Base-by-base conservation (phyloP, 2,329 filamentous ascomycete genomes). In the Aspergillus neoniger region DNA sequence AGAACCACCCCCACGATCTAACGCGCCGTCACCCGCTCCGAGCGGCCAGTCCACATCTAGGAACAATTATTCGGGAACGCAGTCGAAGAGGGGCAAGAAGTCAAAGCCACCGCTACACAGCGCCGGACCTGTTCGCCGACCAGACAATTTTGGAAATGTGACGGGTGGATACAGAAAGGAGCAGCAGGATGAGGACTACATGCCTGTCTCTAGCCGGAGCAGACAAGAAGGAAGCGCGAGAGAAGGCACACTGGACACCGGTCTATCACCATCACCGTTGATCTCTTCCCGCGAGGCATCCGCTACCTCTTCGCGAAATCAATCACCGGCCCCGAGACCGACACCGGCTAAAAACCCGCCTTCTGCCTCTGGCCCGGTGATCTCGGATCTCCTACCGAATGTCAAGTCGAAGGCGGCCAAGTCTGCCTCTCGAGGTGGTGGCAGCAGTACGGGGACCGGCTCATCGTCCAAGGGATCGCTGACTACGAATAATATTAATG, bases 91-190 rank as follows among this genome's bases (percentile, higher is more conserved):
- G 43, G 80, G 80, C 58, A 81, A 74, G 74, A 90, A 88, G 75
- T 83, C 83, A 66, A 88, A 87, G 70, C 71, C 84, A 7, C 77
- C 81, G 12, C 76, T 92, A 5, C 88, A 91, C 71, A 86, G 72
- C 54, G 69, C 85, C 0, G 88, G 85, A 1, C 80, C 87, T 36
- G 82, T 87, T 2, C 85, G 89, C 55, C 83, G 82, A 64, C 80
- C 89, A 3, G 84, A 90, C 30, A 85, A 88, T 61, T 83, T 85
- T 50, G 89, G 86, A 1, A 84, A 90, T 63, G 79, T 84, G 0
- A 78, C 81, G 0, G 92, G 91, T 1, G 89, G 83, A 7, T 96
- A 96, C 73, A 86, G 82, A 67, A 97, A 96, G 77, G 88, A 86
- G 63, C 81, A 87, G 28, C 75, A 82, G 51, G 85, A 90, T 55